Base-by-base conservation (phyloP, 176 grass and related monocot species). In the Triticum timopheevii region DNA sequence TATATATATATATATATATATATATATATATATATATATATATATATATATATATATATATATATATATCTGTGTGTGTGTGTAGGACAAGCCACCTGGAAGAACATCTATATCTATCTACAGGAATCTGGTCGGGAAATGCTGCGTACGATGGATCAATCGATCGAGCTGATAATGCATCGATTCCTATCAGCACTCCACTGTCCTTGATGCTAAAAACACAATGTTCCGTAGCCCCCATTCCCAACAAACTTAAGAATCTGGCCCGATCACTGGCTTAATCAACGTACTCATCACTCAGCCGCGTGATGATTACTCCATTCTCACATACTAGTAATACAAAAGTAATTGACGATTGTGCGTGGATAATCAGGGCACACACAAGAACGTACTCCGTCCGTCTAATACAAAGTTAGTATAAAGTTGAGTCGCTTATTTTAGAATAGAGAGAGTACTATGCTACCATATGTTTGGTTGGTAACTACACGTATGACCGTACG, bases 61-160 rank as follows among this genome's bases (percentile, higher is more conserved):
- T 27, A 27, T 27, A 27, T 27, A 27, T 27, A 27, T n/a, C n/a
- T n/a, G 28, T 40, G 3, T 45, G 44, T 45, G 65, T 28, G 73
- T 80, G 75, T 91, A 47, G 45, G 82, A 56, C 45, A 85, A 76
- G 35, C 45, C 83, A 56, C 64, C 3, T n/a, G 30, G 69, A 58
- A 65, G 54, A 84, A 79, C 44, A 80, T 76, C 13, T 50, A 50
- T 16, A 50, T 16, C 47, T 49, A 49, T 49, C 13, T 58, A 20
- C 6, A 67, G 50, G 77, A 84, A 91, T 80, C 81, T 13, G 61
- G 76, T 91, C 35, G 68, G 85, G 34, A 66, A 65, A 67, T 65
- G 66, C 65, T 64, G 69, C 73, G 3, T 52, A 35, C 69, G 1
- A 65, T 73, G 67, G 66, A 80, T 52, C 4, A 5, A 50, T 22